Conservation (phyloP, 192 early-diverging fungal genomes). For the Coemansia sp. region DNA sequence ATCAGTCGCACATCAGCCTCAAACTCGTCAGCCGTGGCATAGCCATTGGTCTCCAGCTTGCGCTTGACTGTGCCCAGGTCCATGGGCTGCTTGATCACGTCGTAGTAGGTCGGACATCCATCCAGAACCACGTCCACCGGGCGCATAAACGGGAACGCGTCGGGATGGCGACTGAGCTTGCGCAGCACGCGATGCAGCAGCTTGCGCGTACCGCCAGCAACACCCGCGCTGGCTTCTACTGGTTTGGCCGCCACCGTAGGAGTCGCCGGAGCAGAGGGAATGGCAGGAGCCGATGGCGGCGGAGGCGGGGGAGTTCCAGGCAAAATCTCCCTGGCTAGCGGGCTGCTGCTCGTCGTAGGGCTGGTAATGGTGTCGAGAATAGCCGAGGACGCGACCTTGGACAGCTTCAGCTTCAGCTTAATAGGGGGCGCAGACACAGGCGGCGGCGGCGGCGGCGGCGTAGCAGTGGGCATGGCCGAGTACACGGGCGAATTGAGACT, state of each 20-base stretch:
- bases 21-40: slow-evolving; percentile 36
- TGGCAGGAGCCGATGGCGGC: neutral
- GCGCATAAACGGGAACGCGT: slow-evolving; percentile 59
- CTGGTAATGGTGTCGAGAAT: slow-evolving; percentile 14
- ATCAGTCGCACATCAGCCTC: slow-evolving; percentile 60
- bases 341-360: slow-evolving; percentile 5
- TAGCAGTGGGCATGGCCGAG: slow-evolving; percentile 5
- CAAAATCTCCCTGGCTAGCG: slow-evolving; percentile 6
- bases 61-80: slow-evolving; percentile 60
- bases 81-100: slow-evolving; percentile 67
- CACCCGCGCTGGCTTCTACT: neutral
- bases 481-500: slow-evolving; percentile 28
- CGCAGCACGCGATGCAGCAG: slow-evolving; percentile 37
- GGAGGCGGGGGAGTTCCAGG: neutral
- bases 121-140: slow-evolving; percentile 63
- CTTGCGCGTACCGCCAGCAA: slow-evolving; percentile 13
- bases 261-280: neutral
- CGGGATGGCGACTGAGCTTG: slow-evolving; percentile 49
- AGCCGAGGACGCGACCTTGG: slow-evolving; percentile 13
- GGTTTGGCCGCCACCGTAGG: neutral
- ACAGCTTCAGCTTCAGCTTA: slow-evolving; percentile 47
- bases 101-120: slow-evolving; percentile 64
- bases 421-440: slow-evolving; percentile 22
- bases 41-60: slow-evolving; percentile 44
- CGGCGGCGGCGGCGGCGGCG: slow-evolving; percentile 19